Conservation (phyloP, 2,329 filamentous ascomycete genomes). For the Raffaelea deltoideospora region DNA sequence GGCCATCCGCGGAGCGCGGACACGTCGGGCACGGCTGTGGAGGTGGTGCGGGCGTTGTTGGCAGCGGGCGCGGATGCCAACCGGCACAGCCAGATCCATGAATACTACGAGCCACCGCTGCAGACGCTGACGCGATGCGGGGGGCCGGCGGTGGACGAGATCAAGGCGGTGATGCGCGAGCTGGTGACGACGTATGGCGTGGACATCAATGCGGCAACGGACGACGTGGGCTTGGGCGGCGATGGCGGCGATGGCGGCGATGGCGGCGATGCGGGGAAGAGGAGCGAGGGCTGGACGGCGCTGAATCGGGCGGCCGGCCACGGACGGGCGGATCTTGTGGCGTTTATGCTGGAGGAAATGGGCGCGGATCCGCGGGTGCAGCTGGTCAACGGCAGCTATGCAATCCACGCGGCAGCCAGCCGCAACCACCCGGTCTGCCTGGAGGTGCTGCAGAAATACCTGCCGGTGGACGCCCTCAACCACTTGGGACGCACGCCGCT, state of each 20-base stretch:
- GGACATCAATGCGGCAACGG: neutral
- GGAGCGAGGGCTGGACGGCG: neutral
- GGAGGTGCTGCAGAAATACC: neutral
- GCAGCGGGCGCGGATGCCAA: neutral
- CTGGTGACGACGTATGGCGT: neutral
- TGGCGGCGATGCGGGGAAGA: too few relatives aligned
- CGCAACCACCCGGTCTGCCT: neutral
- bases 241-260: too few relatives aligned
- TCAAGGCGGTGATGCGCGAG: neutral
- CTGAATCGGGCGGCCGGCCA: neutral
- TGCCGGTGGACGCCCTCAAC: neutral
- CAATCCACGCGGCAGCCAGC: neutral
- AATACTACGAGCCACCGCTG: neutral
- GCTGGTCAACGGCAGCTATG: conserved; percentile 1
- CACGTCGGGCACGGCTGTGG: neutral
- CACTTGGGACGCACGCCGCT: neutral
- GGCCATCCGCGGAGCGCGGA: neutral
- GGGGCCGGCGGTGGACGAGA: neutral
- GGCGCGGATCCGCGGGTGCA: neutral
- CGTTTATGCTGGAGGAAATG: neutral
- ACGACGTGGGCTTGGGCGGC: too few relatives aligned
- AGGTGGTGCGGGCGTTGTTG: neutral
- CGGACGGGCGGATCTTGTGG: neutral
- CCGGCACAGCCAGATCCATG: neutral
- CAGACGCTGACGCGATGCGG: neutral